These are phyloP conservation scores for Sugiyamaella valdiviana DNA, from an alignment of 805 yeast genomes.

Conservation along the genomic window DNA sequence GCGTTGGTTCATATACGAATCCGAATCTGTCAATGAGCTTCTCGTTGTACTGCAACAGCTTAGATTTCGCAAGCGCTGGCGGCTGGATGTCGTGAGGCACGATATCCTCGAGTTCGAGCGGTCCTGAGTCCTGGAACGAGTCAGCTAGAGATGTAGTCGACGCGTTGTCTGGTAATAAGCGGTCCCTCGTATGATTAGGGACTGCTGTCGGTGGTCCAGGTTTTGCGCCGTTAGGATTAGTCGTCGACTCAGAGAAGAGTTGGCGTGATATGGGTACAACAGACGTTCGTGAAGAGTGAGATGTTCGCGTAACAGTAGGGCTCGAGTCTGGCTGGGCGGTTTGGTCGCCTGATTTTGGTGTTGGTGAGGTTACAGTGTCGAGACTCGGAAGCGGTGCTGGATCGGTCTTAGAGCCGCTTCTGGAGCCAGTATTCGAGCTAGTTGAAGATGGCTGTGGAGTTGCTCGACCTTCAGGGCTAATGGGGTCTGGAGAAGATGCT, in stretches of 20 bases:
- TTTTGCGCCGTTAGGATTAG: background rate
- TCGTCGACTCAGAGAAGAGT: background rate
- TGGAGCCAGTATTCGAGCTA: too few relatives aligned
- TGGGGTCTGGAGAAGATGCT: background rate
- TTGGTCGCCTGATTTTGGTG: background rate
- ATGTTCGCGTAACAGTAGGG: background rate
- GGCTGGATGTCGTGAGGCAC: slow-evolving; percentile 30
- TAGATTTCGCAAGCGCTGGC: slow-evolving; percentile 27
- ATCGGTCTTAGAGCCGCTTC: too few relatives aligned
- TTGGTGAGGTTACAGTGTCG: background rate
- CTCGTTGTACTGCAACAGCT: slow-evolving; percentile 10
- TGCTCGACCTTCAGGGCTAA: too few relatives aligned
- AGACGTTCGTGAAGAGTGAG: background rate
- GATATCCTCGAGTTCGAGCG: slow-evolving; percentile 41
- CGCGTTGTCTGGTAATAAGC: background rate
- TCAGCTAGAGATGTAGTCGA: background rate
- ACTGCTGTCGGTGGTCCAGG: background rate
- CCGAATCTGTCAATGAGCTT: slow-evolving; percentile 44
- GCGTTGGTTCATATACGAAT: slow-evolving; percentile 35
- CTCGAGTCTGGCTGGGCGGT: background rate
- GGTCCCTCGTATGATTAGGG: too few relatives aligned
- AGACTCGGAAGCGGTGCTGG: too few relatives aligned
- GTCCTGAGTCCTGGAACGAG: slow-evolving; percentile 23
- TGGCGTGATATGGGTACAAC: background rate
- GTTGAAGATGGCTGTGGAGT: too few relatives aligned